These are phyloP conservation scores for Ophiostoma himal-ulmi DNA, from an alignment of 2,329 filamentous ascomycete species.

Conservation along the genomic window DNA sequence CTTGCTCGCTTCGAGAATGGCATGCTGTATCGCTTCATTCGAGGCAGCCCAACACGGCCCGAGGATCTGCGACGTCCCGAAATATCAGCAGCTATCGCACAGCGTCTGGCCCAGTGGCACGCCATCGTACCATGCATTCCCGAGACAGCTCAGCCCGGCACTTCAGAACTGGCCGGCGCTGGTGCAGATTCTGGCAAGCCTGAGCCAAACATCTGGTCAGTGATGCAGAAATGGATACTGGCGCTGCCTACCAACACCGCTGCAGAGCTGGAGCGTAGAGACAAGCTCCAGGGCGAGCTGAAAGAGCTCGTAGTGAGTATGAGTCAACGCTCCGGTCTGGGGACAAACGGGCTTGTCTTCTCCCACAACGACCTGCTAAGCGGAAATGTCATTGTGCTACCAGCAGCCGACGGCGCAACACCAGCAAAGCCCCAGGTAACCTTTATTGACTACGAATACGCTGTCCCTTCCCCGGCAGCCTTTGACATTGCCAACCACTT, in stretches of 20 bases:
- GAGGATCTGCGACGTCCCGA: constrained; percentile 69
- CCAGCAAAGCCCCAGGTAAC: constrained; percentile 42
- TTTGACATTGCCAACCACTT: constrained; percentile 99
- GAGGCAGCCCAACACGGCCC: constrained; percentile 71
- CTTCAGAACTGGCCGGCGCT: not conserved
- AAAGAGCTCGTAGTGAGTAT: constrained; percentile 63
- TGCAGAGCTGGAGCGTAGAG: constrained; percentile 61
- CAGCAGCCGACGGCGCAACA: not conserved
- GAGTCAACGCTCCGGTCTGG: constrained; percentile 70
- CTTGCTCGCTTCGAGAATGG: constrained; percentile 93
- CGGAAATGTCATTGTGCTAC: constrained; percentile 85
- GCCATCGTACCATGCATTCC: constrained; percentile 59
- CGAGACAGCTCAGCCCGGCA: not conserved
- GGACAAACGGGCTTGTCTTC: constrained; percentile 75
- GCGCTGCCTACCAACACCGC: constrained; percentile 71
- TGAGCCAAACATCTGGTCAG: constrained; percentile 86
- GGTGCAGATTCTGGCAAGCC: constrained; percentile 39
- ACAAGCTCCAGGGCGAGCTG: constrained; percentile 67
- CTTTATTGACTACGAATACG: constrained; percentile 99
- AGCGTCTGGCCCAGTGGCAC: constrained; percentile 88
- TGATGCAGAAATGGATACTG: constrained; percentile 91
- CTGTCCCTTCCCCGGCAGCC: constrained; percentile 84
- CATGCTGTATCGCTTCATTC: constrained; percentile 87
- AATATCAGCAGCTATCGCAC: constrained; percentile 78
- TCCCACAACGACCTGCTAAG: constrained; percentile 93